Conservation (phyloP, 73 alveolate species). For the Paramecium sexaurelia region DNA sequence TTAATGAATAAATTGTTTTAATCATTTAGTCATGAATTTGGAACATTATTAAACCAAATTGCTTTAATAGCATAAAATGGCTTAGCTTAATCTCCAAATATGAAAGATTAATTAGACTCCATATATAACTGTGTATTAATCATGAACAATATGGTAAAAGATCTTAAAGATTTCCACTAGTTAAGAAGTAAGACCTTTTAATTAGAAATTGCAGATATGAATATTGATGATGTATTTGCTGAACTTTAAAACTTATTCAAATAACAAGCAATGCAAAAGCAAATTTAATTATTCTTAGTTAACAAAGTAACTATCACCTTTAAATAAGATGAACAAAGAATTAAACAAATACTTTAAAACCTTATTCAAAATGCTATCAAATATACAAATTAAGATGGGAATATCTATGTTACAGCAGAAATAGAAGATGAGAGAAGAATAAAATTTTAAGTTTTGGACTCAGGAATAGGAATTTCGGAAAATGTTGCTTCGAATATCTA, state of each 20-base stretch:
- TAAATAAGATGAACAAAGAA: constrained; percentile 35
- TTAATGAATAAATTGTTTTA: background rate
- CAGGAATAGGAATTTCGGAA: constrained; percentile 13
- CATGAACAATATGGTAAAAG: constrained; percentile 9
- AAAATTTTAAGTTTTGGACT: background rate
- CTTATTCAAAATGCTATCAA: background rate
- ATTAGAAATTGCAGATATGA: background rate
- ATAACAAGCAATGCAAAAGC: background rate
- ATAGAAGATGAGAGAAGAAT: background rate
- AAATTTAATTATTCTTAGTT: background rate
- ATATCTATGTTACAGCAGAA: background rate
- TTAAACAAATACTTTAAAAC: background rate
- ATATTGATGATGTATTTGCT: background rate
- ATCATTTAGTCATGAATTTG: constrained; percentile 10
- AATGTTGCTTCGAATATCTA: background rate
- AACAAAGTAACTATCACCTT: background rate
- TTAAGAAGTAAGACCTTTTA: background rate
- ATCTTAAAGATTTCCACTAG: background rate
- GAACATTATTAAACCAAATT: background rate
- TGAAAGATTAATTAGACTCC: background rate
- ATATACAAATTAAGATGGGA: background rate
- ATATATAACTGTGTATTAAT: background rate
- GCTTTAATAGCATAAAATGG: background rate
- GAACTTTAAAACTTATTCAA: background rate
- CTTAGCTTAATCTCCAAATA: background rate